Base-by-base conservation (phyloP, 129 eudicot genomes). In the Centaurea solstitialis region DNA sequence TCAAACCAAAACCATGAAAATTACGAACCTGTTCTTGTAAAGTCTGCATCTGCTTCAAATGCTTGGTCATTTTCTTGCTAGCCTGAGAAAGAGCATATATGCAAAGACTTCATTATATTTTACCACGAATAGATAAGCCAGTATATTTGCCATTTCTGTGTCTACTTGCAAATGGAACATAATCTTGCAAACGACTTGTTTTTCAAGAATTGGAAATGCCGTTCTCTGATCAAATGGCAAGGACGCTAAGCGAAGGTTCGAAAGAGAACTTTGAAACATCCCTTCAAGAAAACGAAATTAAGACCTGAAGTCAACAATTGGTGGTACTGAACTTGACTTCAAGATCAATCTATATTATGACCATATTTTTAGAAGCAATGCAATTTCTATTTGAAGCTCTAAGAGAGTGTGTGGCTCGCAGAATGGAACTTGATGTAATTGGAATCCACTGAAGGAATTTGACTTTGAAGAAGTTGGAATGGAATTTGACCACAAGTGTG, bases 51-150 rank as follows among this genome's bases (percentile, higher is more conserved):
- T 86, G 91, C 70, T 86, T 59, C 40, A 85, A 73, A 80, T 90
- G 91, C 83, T 92, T 94, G 67, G 86, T 80, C 90, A 94, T 72
- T 79, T 88, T 94, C 89, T 89, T 83, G 79, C 81, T 86, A 38
- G 94, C 96, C 98, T 94, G 94, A 83, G 70, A 75, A 82, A 83
- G 70, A 76, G 75, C 76, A 81, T 20, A 47, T 18, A 72, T n/a
- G 40, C 20, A 73, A 73, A 85, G 45, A 70, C 71, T 37, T 68
- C 68, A 82, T 78, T 77, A 80, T 80, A 53, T 64, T 70, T 10
- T 62, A 73, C 38, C 11, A 26, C 38, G 62, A 41, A 45, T 30
- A 73, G 35, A 80, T 62, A 73, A 20, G 66, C 72, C 61, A 37
- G 43, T 53, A 68, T 57, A 47, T 33, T 33, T 33, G 73, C 33